These are phyloP conservation scores for Veloporphyrellus conicus DNA, from an alignment of 1,284 basidiomycete genomes.

Conservation along the genomic window DNA sequence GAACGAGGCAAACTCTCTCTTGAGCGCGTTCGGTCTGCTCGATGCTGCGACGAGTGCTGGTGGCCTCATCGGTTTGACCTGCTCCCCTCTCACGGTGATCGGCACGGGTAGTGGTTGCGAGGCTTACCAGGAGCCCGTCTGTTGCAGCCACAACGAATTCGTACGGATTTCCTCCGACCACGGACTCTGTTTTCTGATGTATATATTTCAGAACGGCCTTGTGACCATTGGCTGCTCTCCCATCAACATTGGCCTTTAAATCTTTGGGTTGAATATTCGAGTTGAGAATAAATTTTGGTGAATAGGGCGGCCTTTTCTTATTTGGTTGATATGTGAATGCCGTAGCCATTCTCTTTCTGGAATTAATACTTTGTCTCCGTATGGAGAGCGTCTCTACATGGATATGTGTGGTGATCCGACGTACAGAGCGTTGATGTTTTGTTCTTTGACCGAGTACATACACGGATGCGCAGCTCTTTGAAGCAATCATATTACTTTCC, in stretches of 20 bases:
- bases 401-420: no score
- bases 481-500: no score
- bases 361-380: neutral
- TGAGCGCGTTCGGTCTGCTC: neutral
- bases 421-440: no score
- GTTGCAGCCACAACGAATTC: conserved; percentile 12
- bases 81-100: conserved; percentile 5
- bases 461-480: no score
- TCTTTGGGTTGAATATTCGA: neutral
- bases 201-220: conserved; percentile 11
- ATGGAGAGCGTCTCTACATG: no score
- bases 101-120: conserved; percentile 8
- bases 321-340: neutral
- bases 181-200: neutral
- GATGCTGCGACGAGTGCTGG: neutral
- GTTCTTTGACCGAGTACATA: no score
- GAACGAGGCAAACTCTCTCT: neutral
- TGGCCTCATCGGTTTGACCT: conserved; percentile 13
- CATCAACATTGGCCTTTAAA: conserved; percentile 8
- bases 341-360: neutral
- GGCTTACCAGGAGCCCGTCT: conserved; percentile 10
- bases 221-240: conserved; percentile 19
- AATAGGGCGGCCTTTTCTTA: neutral
- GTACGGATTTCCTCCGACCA: conserved; percentile 1
- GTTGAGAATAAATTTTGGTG: no score